Conservation (phyloP, 257 asterid species). For the Nicotiana paniculata region DNA sequence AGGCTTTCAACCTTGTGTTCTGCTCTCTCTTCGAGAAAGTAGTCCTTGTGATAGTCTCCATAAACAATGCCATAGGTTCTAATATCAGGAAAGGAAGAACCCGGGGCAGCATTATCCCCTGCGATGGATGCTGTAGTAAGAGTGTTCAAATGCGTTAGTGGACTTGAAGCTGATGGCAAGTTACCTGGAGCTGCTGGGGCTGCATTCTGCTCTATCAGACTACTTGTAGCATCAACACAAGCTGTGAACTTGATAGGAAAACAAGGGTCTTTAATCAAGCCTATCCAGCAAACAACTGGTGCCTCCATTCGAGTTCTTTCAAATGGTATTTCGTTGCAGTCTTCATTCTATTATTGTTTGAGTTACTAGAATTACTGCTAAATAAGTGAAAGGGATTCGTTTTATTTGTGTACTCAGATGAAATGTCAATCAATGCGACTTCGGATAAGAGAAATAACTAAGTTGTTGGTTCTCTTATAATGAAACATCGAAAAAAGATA, state of each 20-base stretch:
- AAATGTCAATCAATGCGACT: constrained; percentile 53
- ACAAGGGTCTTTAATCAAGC: constrained; percentile 72
- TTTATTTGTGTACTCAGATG: constrained; percentile 34
- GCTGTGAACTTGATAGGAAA: constrained; percentile 75
- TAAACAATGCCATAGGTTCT: constrained; percentile 43
- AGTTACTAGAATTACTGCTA: background rate
- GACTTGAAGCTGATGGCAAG: constrained; percentile 43
- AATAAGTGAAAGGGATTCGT: background rate
- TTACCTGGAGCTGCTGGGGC: constrained; percentile 33
- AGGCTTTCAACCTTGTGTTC: background rate
- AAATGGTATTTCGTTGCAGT: constrained; percentile 34
- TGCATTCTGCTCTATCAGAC: constrained; percentile 54
- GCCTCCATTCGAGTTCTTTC: constrained; percentile 66
- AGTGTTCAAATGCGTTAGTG: constrained; percentile 60
- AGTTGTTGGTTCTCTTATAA: too few species aligned
- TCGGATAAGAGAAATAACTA: constrained; percentile 52
- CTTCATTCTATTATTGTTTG: background rate
- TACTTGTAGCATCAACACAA: constrained; percentile 70
- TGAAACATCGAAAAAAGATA: too few species aligned
- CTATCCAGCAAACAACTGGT: constrained; percentile 65
- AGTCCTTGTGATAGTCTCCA: background rate
- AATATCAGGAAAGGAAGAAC: constrained; percentile 75
- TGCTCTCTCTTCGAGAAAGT: background rate
- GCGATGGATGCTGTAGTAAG: constrained; percentile 74
- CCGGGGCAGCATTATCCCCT: constrained; percentile 55